Evolutionary conservation across 805 yeast genomes (phyloP), one percentile per base, ranked within the genome.

Genomic region (Ogataea nitratoaversa): DNA sequence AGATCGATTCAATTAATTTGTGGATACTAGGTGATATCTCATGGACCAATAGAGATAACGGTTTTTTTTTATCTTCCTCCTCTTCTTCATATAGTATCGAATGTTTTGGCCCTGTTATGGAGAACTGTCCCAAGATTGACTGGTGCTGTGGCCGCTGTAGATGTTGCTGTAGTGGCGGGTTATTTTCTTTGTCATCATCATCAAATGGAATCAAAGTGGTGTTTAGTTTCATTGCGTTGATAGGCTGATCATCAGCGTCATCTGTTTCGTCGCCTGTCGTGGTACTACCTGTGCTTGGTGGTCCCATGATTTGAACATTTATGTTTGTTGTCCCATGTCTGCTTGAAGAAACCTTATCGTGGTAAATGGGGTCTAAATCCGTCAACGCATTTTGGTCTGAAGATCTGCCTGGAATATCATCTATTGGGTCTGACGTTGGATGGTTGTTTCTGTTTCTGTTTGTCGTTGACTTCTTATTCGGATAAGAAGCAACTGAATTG

Each of bases 131-230:
- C 8, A 14, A 27, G 8, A 14, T 8, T 27, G 14, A 27, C 7
- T 8, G 16, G 7, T 8, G 9, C 14, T 13, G 14, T 9, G 5
- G 11, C 14, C 13, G 18, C n/a, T 31, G 29, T 9, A 16, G 17
- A 18, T 17, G 23, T 20, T 29, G 24, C 9, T 27, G 14, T 17
- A 5, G 17, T 29, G 56, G 54, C 8, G 48, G 48, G 30, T 51
- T 41, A 39, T 62, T 63, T 36, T 62, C 65, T 37, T 63, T 62
- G 38, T 57, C 61, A 20, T 61, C 60, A 27, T 68, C 76, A 41
- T 71, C 74, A n/a, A 76, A 45, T 44, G 72, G 74, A 34, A 76
- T 75, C 18, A 76, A 67, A 30, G 79, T 65, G 3, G 81, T 76
- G 48, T 74, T 76, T 31, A 72, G 58, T 50, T 76, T 76, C 5